These are phyloP conservation scores for Pythium rishiriense DNA, from an alignment of 352 stramenopile genomes.

Conservation along the genomic window DNA sequence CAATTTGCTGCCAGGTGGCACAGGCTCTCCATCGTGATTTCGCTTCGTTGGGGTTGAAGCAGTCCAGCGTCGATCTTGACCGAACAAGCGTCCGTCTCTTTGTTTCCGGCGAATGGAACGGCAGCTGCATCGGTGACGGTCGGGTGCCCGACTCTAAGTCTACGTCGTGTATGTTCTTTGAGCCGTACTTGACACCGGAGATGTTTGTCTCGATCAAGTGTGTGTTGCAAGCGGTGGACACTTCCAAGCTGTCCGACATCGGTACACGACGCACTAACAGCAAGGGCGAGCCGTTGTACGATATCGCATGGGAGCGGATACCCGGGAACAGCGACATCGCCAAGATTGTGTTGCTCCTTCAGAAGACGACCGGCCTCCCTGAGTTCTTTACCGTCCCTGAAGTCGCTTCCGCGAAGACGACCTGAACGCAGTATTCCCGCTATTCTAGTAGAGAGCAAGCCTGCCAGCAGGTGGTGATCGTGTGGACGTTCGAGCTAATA, in stretches of 20 bases:
- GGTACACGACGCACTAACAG: constrained; percentile 40
- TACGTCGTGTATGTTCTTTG: constrained; percentile 70
- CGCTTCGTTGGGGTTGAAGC: constrained; percentile 72
- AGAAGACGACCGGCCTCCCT: constrained; percentile 61
- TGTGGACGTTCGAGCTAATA: constrained; percentile 4
- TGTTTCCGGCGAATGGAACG: constrained; percentile 76
- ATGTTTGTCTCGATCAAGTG: constrained; percentile 67
- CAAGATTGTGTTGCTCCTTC: constrained; percentile 77
- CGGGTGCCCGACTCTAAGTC: constrained; percentile 74
- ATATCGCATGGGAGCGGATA: constrained; percentile 82
- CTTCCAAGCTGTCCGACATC: constrained; percentile 36
- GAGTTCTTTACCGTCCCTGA: constrained; percentile 24
- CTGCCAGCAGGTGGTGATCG: not conserved
- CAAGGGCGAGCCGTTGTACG: constrained; percentile 45
- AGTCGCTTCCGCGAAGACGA: not conserved
- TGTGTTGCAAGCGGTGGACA: constrained; percentile 66
- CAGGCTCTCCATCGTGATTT: constrained; percentile 68
- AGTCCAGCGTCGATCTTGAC: constrained; percentile 77
- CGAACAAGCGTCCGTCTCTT: constrained; percentile 73
- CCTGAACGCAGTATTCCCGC: not conserved
- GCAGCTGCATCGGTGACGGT: constrained; percentile 83
- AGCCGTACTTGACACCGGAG: constrained; percentile 64
- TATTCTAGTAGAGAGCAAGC: constrained; percentile 6
- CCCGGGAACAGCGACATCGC: constrained; percentile 63
- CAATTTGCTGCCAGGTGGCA: constrained; percentile 76